Percentiles rank a stretch among this genome's conserved stretches.
phyloP scores from a whole-genome alignment of 805 yeast genomes.

The Ogataea nitratoaversa region DNA sequence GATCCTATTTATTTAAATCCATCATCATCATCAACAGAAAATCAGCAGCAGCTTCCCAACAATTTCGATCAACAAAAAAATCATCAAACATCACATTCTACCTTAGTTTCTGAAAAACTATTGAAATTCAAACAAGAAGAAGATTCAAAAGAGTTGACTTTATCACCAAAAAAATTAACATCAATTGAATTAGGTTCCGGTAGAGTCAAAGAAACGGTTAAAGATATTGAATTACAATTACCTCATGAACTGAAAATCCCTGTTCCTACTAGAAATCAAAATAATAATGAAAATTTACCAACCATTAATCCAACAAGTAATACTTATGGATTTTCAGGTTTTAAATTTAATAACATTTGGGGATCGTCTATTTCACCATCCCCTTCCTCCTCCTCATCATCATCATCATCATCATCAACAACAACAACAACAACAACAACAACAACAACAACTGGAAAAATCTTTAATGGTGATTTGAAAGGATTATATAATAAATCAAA shows the following conservation, averaged over 20 bases:
- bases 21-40: background rate
- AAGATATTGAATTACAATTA: conserved; percentile 21
- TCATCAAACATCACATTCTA: background rate
- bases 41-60: background rate
- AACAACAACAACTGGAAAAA: background rate
- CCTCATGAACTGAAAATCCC: conserved; percentile 12
- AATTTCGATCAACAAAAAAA: background rate
- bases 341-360: conserved; percentile 2
- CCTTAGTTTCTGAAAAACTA: conserved; percentile 3
- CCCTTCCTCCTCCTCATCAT: background rate
- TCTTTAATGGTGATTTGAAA: background rate
- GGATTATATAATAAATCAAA: background rate
- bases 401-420: too few relatives aligned
- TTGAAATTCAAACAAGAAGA: conserved; percentile 11
- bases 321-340: background rate
- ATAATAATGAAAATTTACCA: background rate
- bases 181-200: conserved; percentile 20
- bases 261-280: conserved; percentile 8
- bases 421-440: background rate
- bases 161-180: conserved; percentile 16
- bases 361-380: background rate
- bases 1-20: conserved; percentile 22
- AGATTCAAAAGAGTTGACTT: conserved; percentile 8
- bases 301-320: background rate
- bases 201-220: conserved; percentile 24